phyloP scores from a whole-genome alignment of 805 yeast species.

The Komagataella populi region DNA sequence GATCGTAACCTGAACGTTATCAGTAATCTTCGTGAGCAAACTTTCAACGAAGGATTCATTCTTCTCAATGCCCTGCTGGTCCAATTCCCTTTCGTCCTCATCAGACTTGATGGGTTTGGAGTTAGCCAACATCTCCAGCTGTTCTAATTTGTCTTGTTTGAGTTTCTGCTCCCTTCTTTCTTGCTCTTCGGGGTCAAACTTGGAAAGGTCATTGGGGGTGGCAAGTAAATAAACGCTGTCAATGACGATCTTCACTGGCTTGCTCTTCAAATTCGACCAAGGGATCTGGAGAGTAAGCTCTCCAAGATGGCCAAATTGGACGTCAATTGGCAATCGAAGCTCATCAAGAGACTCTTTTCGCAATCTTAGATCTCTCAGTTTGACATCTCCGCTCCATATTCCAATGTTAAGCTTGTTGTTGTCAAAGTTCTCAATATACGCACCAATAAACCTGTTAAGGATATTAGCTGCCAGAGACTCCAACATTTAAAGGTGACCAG shows the following conservation, averaged over 20 bases:
- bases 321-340: slow-evolving; percentile 75
- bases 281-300: slow-evolving; percentile 86
- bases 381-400: slow-evolving; percentile 96
- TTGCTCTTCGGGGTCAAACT: slow-evolving; percentile 42
- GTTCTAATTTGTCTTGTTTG: slow-evolving; percentile 51
- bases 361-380: slow-evolving; percentile 59
- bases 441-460: slow-evolving; percentile 48
- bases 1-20: slow-evolving; percentile 83
- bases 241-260: slow-evolving; percentile 80
- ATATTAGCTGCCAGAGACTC: slow-evolving; percentile 55
- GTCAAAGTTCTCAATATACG: slow-evolving; percentile 89
- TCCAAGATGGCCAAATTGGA: slow-evolving; percentile 82
- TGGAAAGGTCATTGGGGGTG: slow-evolving; percentile 50
- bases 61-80: slow-evolving; percentile 16
- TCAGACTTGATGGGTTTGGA: slow-evolving; percentile 17
- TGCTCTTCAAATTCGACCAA: slow-evolving; percentile 87
- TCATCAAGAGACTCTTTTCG: slow-evolving; percentile 85
- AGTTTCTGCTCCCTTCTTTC: slow-evolving; percentile 46
- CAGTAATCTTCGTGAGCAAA: slow-evolving; percentile 78
- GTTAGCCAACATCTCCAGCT: slow-evolving; percentile 49
- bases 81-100: slow-evolving; percentile 16
- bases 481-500: slow-evolving; percentile 25
- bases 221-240: slow-evolving; percentile 82
- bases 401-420: slow-evolving; percentile 92
- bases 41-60: slow-evolving; percentile 82